Evolutionary conservation across 1,284 basidiomycete genomes (phyloP), one percentile per base, ranked within the genome.

Genomic region (Cutaneotrichosporon sp.): DNA sequence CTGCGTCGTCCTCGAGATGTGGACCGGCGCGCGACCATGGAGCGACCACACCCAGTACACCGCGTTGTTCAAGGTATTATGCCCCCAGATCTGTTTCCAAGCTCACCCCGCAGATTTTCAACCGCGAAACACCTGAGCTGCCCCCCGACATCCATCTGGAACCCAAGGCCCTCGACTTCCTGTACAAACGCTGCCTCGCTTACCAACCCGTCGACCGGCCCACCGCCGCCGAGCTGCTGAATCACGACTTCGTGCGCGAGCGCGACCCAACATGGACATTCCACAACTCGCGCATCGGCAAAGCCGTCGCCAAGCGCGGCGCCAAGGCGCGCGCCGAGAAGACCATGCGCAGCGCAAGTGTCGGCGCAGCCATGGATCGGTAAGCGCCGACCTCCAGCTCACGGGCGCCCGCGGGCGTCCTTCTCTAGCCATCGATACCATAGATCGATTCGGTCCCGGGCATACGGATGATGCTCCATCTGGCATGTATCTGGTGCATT

Each of bases 1-100:
- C 1, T 99, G 94, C 76, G 90, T 98, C 14, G 88, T 96, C 4
- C 79, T 97, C 60, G 94, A 98, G 75, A 98, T 98, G 96, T 93
- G 92, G 84, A 88, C 90, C 11, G 96, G 94, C 5, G 82, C 86
- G 64, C 78, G 94, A 46, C 94, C 96, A 5, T 99, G 96, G 96
- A 84, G 80, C 19, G 86, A 88, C 24, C 17, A 22, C 17, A 90
- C 94, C 71, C 84, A 85, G 55, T 81, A 96, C 58, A 87, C 90
- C 7, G 93, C 96, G 56, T 89, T 98, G 84, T 87, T 91, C 25
- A 89, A 91, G 29, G 44, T 45, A 32, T 29, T 34, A 14, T 3
- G 5, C 12, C n/a, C n/a, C n/a, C n/a, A n/a, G n/a, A n/a, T n/a
- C n/a, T n/a, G n/a, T n/a, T n/a, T n/a, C n/a, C n/a, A n/a, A n/a